Evolutionary conservation across 2,329 filamentous ascomycete genomes (phyloP).

Genomic region (Allantophomopsis lycopodina): DNA sequence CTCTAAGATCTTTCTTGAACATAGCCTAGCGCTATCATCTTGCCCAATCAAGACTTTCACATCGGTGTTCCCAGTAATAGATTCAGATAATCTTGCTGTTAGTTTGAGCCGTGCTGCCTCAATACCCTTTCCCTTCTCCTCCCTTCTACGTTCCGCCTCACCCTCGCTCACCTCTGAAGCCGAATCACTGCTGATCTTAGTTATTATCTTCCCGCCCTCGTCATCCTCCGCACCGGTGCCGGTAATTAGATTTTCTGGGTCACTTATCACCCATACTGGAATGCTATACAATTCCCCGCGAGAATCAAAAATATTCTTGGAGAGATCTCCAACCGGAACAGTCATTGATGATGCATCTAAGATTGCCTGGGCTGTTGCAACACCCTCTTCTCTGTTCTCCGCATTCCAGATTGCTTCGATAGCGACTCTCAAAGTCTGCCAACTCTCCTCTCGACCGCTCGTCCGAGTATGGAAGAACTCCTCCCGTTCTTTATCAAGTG

Average conservation of each 20-base stretch:
- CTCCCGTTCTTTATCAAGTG: constrained; percentile 56
- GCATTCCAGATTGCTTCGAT: constrained; percentile 50
- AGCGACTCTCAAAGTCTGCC: constrained; percentile 59
- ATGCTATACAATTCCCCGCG: constrained; percentile 57
- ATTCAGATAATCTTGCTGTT: constrained; percentile 12
- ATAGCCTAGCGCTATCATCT: constrained; percentile 46
- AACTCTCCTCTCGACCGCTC: constrained; percentile 63
- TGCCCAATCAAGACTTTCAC: constrained; percentile 41
- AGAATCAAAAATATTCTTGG: constrained; percentile 59
- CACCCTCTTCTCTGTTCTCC: constrained; percentile 22
- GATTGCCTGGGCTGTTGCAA: constrained; percentile 66
- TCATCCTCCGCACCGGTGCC: constrained; percentile 11
- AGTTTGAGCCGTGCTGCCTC: constrained; percentile 12
- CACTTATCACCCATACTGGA: constrained; percentile 53
- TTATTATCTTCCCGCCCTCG: constrained; percentile 7
- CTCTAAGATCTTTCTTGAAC: constrained; percentile 49
- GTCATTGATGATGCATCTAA: constrained; percentile 67
- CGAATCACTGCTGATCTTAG: background rate
- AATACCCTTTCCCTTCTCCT: constrained; percentile 27
- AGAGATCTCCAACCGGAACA: constrained; percentile 58
- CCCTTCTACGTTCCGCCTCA: constrained; percentile 28
- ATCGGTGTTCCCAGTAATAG: constrained; percentile 39
- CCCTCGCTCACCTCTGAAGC: constrained; percentile 18
- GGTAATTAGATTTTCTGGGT: constrained; percentile 42
- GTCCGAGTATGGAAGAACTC: constrained; percentile 90